These are phyloP conservation scores for Dichomitus squalens DNA, from an alignment of 1,284 basidiomycete genomes.

Conservation along the genomic window DNA sequence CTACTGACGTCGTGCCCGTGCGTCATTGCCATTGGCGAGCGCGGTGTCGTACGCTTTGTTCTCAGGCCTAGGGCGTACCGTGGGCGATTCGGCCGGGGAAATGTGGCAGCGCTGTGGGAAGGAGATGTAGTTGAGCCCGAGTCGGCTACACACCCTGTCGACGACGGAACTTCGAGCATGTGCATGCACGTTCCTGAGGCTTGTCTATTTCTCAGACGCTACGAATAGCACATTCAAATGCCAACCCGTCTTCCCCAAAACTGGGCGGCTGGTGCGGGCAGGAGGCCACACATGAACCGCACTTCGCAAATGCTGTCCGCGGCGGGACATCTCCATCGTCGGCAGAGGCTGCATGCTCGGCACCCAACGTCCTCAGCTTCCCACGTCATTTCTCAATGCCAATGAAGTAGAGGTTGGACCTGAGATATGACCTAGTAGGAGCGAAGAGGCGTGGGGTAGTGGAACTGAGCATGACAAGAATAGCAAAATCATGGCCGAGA, in stretches of 20 bases:
- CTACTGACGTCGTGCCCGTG: not conserved
- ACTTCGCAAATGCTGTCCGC: not conserved
- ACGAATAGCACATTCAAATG: not conserved
- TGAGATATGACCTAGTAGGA: no score
- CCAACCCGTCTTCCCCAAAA: not conserved
- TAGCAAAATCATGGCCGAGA: no score
- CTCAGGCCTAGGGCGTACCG: not conserved
- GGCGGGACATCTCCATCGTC: no score
- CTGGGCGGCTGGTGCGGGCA: not conserved
- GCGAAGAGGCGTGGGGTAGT: no score
- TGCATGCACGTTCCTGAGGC: not conserved
- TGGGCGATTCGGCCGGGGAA: slow-evolving; percentile 9
- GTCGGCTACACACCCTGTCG: not conserved
- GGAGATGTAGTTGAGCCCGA: not conserved
- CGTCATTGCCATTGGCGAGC: not conserved
- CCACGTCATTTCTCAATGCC: no score
- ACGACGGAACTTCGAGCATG: not conserved
- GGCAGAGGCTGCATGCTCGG: no score
- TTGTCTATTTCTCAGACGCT: not conserved
- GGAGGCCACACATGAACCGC: not conserved
- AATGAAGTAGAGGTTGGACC: no score
- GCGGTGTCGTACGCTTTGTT: not conserved
- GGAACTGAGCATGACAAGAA: no score
- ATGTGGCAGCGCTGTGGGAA: slow-evolving; percentile 23
- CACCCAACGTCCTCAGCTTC: no score